These are phyloP conservation scores for Candida sp. DNA, from an alignment of 1,139 yeast genomes.

Conservation along the genomic window DNA sequence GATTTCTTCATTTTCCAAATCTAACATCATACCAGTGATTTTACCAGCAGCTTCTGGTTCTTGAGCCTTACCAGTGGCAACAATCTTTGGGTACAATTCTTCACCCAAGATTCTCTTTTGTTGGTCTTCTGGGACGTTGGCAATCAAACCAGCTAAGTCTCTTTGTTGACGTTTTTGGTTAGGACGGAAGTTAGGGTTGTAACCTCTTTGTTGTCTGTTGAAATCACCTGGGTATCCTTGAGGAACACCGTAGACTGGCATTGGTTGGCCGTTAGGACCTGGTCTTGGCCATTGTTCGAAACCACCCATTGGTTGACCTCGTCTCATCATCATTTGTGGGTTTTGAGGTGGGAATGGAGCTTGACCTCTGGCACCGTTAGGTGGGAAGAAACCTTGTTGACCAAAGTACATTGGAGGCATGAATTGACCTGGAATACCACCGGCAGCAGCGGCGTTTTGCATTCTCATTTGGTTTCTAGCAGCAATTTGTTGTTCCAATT, in stretches of 20 bases:
- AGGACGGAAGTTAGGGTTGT: conserved; percentile 43
- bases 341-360: conserved; percentile 81
- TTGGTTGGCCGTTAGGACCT: conserved; percentile 81
- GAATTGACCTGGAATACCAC: conserved; percentile 94
- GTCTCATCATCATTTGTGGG: conserved; percentile 88
- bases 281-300: conserved; percentile 60
- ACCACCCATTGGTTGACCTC: conserved; percentile 64
- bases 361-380: conserved; percentile 78
- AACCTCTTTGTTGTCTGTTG: conserved; percentile 36
- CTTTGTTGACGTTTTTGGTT: conserved; percentile 36
- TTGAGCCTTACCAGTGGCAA: conserved; percentile 79
- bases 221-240: conserved; percentile 39
- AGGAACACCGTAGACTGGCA: conserved; percentile 79
- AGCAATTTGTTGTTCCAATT: conserved; percentile 96
- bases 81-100: conserved; percentile 93
- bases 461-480: conserved; percentile 98
- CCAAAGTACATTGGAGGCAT: conserved; percentile 95
- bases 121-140: conserved; percentile 75
- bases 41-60: conserved; percentile 98
- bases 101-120: conserved; percentile 98
- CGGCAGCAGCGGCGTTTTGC: conserved; percentile 89
- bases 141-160: conserved; percentile 57
- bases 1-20: conserved; percentile 91
- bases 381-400: conserved; percentile 81
- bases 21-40: conserved; percentile 99